Evolutionary conservation across 129 eudicot genomes (phyloP).

Genomic region (Solidago caesia): DNA sequence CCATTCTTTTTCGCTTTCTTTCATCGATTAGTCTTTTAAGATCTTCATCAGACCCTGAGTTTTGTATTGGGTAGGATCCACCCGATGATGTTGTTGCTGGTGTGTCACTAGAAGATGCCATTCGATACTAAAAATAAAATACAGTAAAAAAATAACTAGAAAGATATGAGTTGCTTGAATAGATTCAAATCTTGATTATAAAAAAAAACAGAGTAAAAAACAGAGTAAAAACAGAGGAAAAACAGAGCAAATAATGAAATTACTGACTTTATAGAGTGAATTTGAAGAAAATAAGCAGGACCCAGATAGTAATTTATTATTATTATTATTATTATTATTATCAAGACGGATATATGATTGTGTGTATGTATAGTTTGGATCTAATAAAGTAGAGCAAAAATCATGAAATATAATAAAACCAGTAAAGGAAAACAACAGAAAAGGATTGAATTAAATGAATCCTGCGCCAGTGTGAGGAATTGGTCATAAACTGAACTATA

Average conservation of each 20-base stretch:
- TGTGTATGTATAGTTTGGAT: no score
- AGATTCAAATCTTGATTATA: no score
- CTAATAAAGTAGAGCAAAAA: constrained; percentile 21
- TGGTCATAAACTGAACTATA: constrained; percentile 86
- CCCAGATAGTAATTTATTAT: constrained; percentile 37
- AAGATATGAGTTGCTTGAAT: not conserved
- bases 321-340: not conserved
- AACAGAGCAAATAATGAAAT: not conserved
- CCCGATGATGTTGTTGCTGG: constrained; percentile 18
- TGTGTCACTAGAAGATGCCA: constrained; percentile 77
- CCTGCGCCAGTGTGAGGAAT: constrained; percentile 89
- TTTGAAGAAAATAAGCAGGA: constrained; percentile 31
- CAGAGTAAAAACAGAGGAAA: not conserved
- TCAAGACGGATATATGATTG: no score
- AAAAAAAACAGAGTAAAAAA: not conserved
- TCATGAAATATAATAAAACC: constrained; percentile 89
- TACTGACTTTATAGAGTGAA: not conserved
- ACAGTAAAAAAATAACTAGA: not conserved
- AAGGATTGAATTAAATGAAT: constrained; percentile 95
- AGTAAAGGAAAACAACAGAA: constrained; percentile 96
- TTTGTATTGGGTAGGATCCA: constrained; percentile 39
- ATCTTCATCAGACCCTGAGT: constrained; percentile 71
- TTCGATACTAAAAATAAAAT: constrained; percentile 7
- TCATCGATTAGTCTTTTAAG: constrained; percentile 55
- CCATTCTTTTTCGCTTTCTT: constrained; percentile 78